A percentile compares a stretch with the other conserved stretches of the same genome.
These are phyloP conservation scores for Catunica adiposa DNA, from an alignment of 2,329 filamentous ascomycete species.

Conservation along the genomic window DNA sequence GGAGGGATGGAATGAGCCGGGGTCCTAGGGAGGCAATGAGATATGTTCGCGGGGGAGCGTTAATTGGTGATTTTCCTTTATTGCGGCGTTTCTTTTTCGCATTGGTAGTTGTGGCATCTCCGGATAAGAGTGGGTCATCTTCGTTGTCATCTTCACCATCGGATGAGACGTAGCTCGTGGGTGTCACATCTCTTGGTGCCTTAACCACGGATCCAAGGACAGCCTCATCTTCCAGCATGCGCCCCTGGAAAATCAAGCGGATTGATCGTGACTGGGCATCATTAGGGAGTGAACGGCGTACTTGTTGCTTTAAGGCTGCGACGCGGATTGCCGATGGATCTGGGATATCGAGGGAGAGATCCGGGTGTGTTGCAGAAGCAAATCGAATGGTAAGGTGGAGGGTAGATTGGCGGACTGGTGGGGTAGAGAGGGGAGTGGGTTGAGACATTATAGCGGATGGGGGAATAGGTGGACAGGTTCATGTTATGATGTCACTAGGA, in stretches of 20 bases:
- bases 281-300: slow-evolving; percentile 53
- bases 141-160: not conserved
- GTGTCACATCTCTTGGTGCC: not conserved
- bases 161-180: not conserved
- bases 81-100: not conserved
- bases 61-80: not conserved
- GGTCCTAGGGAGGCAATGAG: slow-evolving; percentile 5
- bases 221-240: slow-evolving; percentile 59
- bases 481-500: not conserved
- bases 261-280: slow-evolving; percentile 52
- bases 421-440: not conserved
- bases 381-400: slow-evolving; percentile 81
- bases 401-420: slow-evolving; percentile 18
- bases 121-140: not conserved
- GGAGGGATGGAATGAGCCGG: not conserved
- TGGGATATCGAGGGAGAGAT: slow-evolving; percentile 62
- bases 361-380: slow-evolving; percentile 58
- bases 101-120: too few species aligned
- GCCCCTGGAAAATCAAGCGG: slow-evolving; percentile 79
- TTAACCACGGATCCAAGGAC: slow-evolving; percentile 51
- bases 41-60: not conserved
- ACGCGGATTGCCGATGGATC: slow-evolving; percentile 53
- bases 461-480: not conserved
- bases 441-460: not conserved
- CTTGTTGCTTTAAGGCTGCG: slow-evolving; percentile 63